phyloP scores from a whole-genome alignment of 2,329 filamentous ascomycete species.

The Magnaporthales sp. region DNA sequence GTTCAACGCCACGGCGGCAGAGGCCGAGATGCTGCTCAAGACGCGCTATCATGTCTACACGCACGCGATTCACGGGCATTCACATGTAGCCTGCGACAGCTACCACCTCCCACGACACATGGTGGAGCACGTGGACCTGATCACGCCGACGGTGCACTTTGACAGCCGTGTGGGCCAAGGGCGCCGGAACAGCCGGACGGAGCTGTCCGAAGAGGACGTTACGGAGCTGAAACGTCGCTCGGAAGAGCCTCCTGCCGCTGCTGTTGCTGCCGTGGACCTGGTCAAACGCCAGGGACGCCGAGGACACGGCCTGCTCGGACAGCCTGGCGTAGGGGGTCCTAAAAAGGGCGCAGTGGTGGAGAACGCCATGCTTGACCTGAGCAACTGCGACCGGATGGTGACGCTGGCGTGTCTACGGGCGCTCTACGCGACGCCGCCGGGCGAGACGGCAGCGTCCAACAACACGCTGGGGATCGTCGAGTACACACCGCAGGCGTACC shows the following conservation, averaged over 20 bases:
- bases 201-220: constrained; percentile 14
- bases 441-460: constrained; percentile 21
- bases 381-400: constrained; percentile 42
- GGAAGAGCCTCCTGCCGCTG: constrained; percentile 6
- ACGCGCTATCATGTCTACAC: constrained; percentile 43
- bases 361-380: constrained; percentile 21
- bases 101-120: constrained; percentile 29
- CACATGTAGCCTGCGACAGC: constrained; percentile 30
- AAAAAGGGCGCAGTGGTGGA: constrained; percentile 21
- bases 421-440: constrained; percentile 34
- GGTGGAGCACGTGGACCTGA: constrained; percentile 28
- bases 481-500: constrained; percentile 43
- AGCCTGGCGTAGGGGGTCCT: constrained; percentile 15
- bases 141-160: constrained; percentile 30
- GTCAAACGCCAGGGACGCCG: not conserved
- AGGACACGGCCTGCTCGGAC: constrained; percentile 18
- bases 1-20: constrained; percentile 40
- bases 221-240: constrained; percentile 15
- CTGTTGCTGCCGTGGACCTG: constrained; percentile 7
- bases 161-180: constrained; percentile 21
- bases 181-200: constrained; percentile 14
- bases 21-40: constrained; percentile 43
- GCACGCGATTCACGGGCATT: constrained; percentile 24
- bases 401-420: constrained; percentile 47
- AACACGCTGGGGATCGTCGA: constrained; percentile 48